Percentiles rank a stretch among this genome's conserved stretches.
phyloP scores from a whole-genome alignment of 169 alveolate genomes.

The Cryptosporidium sp. region DNA sequence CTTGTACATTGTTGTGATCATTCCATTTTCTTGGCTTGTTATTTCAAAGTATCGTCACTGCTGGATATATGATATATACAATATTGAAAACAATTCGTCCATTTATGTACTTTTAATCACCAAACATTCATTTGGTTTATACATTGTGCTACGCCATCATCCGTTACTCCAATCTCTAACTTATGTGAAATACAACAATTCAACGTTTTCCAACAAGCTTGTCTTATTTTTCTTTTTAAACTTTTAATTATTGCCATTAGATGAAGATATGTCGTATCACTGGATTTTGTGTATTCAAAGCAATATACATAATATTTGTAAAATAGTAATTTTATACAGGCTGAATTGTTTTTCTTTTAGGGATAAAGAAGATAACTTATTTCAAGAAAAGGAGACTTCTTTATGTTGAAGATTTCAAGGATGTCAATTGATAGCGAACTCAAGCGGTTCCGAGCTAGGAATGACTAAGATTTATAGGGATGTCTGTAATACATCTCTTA shows the following conservation, averaged over 20 bases:
- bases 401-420: too few relatives aligned
- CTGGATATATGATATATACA: not conserved
- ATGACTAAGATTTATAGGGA: too few relatives aligned
- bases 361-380: not conserved
- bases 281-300: slow-evolving; percentile 27
- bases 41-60: slow-evolving; percentile 24
- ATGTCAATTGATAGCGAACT: too few relatives aligned
- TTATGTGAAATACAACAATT: not conserved
- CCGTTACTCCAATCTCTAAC: not conserved
- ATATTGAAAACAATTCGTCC: not conserved
- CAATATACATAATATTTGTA: not conserved
- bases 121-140: not conserved
- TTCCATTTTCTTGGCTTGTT: slow-evolving; percentile 8
- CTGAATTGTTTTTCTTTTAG: not conserved
- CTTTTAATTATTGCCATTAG: not conserved
- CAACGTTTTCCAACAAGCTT: not conserved
- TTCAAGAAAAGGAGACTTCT: not conserved
- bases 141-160: not conserved
- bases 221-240: slow-evolving; percentile 1
- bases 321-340: not conserved
- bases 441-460: not conserved
- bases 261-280: not conserved
- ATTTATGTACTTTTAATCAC: not conserved
- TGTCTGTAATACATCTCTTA: not conserved
- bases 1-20: not conserved